A percentile compares a stretch with the other conserved stretches of the same genome.
Evolutionary conservation across 129 eudicot genomes (phyloP).

Genomic region (Arctium lappa): DNA sequence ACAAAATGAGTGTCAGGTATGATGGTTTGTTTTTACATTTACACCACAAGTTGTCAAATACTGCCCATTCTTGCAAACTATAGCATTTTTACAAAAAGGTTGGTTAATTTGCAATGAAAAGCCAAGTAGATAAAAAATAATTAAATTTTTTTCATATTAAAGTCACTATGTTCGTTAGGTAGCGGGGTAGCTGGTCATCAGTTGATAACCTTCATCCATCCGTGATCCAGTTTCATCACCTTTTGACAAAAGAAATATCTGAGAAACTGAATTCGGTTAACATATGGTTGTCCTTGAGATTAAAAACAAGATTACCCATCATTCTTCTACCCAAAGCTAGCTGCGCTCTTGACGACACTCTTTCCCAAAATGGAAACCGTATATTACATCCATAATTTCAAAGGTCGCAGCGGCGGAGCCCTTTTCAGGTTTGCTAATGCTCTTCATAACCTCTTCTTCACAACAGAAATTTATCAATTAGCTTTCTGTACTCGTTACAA

Average conservation of each 20-base stretch:
- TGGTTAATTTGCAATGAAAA: constrained; percentile 4
- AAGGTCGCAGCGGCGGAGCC: constrained; percentile 83
- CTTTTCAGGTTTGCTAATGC: constrained; percentile 70
- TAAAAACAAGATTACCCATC: constrained; percentile 70
- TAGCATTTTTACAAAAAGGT: background rate
- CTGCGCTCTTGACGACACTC: constrained; percentile 62
- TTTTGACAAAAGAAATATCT: background rate
- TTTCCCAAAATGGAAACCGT: constrained; percentile 91
- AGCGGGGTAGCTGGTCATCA: background rate
- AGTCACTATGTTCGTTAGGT: background rate
- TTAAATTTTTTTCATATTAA: background rate
- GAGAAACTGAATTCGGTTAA: background rate
- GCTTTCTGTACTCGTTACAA: background rate
- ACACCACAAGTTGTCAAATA: background rate
- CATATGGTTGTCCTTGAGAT: constrained; percentile 42
- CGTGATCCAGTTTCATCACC: background rate
- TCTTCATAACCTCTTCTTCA: constrained; percentile 1
- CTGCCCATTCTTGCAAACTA: background rate
- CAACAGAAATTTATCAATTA: background rate
- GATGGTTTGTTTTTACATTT: background rate
- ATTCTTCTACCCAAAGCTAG: constrained; percentile 94
- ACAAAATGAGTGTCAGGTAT: background rate
- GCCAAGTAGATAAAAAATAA: background rate
- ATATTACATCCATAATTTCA: constrained; percentile 93
- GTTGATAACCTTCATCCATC: background rate